Evolutionary conservation across 495 filamentous ascomycete species (phyloP), one percentile per base, ranked within the genome.

Genomic region (Aspergillus olivimuriae): DNA sequence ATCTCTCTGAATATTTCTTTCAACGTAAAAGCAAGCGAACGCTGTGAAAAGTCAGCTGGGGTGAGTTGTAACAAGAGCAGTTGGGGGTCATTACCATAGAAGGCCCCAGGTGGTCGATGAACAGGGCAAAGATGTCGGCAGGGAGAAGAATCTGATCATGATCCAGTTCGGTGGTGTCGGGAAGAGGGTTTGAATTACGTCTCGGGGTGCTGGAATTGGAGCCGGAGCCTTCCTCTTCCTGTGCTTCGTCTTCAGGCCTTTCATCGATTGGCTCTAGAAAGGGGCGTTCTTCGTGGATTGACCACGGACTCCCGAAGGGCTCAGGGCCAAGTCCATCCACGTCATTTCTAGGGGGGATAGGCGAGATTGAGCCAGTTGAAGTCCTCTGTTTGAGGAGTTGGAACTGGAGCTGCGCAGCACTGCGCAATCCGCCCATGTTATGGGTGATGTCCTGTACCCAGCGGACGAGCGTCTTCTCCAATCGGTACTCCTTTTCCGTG

Each of bases 401-500:
- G 53, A 97, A 95, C 55, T 98, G 92, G 6, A 90, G 86, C 14
- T 81, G 76, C 16, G 92, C 89, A 26, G 92, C 89, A 66, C 88
- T 94, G 37, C 89, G 78, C 57, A 98, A 66, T 2, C 91, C 92
- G 54, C 92, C 91, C 47, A 97, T 80, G 51, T 89, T 87, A 57
- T 98, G 92, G 9, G 86, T 80, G 30, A 98, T 77, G 33, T 81
- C 82, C 52, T 95, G 87, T 65, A 95, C 78, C 50, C 84, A 92
- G 40, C 86, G 82, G 16, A 94, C 82, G 11, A 97, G 74, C 4
- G 76, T 83, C 43, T 81, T 80, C 55, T 95, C 86, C 6, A 92
- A 66, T 26, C 80, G 71, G 58, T 94, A 95, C 51, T 92, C 73
- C 42, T 75, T 78, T 56, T 96, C 92, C 1, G 82, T 85, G 1